These are phyloP conservation scores for Gloeophyllum trabeum DNA, from an alignment of 768 basidiomycete genomes.

Conservation along the genomic window DNA sequence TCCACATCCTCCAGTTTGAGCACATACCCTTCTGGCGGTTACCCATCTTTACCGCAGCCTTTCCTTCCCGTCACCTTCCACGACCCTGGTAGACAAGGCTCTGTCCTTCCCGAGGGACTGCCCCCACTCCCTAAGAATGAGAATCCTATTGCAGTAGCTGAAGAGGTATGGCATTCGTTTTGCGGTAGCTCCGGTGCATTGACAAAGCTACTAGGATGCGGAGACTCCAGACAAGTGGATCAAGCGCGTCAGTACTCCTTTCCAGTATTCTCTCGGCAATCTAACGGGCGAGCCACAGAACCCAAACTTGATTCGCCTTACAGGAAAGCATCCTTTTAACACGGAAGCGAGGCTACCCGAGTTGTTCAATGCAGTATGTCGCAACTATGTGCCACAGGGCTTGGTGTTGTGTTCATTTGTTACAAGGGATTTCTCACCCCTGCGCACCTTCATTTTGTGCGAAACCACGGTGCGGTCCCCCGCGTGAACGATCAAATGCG, in stretches of 20 bases:
- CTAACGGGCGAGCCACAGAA: constrained; percentile 10
- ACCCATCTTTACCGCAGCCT: too few species aligned
- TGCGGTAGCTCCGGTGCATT: too few species aligned
- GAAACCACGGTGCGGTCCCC: constrained; percentile 54
- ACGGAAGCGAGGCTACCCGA: constrained; percentile 33
- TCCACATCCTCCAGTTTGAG: too few species aligned
- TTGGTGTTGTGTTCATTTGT: neutral
- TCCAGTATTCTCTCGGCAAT: constrained; percentile 11
- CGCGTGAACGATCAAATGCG: constrained; percentile 24
- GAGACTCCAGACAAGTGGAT: neutral
- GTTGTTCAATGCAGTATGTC: constrained; percentile 26
- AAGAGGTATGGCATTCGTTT: too few species aligned
- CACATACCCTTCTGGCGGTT: too few species aligned
- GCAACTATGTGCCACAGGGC: neutral
- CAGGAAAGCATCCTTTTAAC: constrained; percentile 56
- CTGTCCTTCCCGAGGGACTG: too few species aligned
- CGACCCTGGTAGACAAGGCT: too few species aligned
- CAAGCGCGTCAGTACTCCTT: constrained; percentile 4
- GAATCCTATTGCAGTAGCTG: neutral
- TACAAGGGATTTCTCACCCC: constrained; percentile 13
- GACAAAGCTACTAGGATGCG: neutral
- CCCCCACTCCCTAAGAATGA: neutral
- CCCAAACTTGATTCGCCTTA: constrained; percentile 33
- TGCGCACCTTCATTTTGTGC: constrained; percentile 39
- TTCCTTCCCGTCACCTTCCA: too few species aligned